These are phyloP conservation scores for Trichoderma endophyticum DNA, from an alignment of 2,329 filamentous ascomycete genomes.

Conservation along the genomic window DNA sequence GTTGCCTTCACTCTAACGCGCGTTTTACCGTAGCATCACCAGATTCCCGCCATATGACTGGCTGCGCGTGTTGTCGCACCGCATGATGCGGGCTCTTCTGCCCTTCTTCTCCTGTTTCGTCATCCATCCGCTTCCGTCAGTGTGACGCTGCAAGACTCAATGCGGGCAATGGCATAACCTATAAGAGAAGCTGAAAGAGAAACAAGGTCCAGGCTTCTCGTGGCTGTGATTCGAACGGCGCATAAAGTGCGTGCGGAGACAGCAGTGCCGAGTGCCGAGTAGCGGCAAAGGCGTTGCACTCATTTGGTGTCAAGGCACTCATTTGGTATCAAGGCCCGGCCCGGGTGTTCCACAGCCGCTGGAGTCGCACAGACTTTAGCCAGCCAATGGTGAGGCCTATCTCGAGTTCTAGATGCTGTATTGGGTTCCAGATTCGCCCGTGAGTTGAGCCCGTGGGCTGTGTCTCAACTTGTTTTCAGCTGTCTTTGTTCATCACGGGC, in stretches of 20 bases:
- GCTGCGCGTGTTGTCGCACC: background rate
- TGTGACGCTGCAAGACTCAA: background rate
- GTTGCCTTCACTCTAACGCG: background rate
- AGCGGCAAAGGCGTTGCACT: background rate
- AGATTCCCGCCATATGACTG: background rate
- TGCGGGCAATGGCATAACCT: background rate
- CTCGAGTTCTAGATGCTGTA: background rate
- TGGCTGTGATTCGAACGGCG: background rate
- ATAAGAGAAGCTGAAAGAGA: background rate
- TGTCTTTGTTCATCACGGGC: background rate
- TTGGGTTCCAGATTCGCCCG: background rate
- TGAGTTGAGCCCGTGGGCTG: background rate
- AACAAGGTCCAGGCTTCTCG: background rate
- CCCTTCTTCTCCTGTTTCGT: background rate
- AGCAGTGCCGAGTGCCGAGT: slow-evolving; percentile 6
- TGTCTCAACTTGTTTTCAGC: background rate
- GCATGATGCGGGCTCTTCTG: background rate
- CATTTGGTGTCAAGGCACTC: background rate
- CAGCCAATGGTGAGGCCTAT: background rate
- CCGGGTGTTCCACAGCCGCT: background rate
- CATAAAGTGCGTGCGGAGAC: slow-evolving; percentile 10
- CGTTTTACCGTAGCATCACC: background rate
- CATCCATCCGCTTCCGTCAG: slow-evolving; percentile 2
- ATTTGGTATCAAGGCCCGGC: background rate
- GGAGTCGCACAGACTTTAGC: background rate